These are phyloP conservation scores for Apiotrichum sp. DNA, from an alignment of 1,284 basidiomycete genomes.

Conservation along the genomic window DNA sequence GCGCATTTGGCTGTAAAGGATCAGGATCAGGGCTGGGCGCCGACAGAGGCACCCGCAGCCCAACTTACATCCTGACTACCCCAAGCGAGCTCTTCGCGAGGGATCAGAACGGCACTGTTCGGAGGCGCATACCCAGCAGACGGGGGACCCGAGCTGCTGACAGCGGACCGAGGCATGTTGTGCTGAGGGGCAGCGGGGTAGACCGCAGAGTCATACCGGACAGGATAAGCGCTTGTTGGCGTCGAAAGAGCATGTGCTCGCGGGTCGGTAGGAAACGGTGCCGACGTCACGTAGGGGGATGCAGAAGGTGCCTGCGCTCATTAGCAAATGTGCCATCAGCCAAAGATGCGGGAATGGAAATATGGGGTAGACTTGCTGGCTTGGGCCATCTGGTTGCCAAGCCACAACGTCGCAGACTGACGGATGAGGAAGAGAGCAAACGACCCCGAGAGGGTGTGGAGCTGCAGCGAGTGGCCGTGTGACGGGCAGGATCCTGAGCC, in stretches of 20 bases:
- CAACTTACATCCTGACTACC: constrained; percentile 19
- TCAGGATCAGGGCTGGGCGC: constrained; percentile 16
- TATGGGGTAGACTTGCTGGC: too few species aligned
- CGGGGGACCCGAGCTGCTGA: constrained; percentile 5
- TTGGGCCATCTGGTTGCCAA: neutral
- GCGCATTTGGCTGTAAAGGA: neutral
- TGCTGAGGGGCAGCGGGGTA: constrained; percentile 25
- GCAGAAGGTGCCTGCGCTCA: constrained; percentile 29
- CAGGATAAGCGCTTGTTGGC: constrained; percentile 15
- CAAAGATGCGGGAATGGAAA: too few species aligned
- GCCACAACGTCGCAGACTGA: constrained; percentile 10
- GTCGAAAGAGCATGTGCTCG: constrained; percentile 26
- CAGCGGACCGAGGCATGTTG: constrained; percentile 20
- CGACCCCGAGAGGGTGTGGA: constrained; percentile 22
- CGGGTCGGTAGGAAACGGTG: constrained; percentile 32
- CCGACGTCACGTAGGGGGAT: constrained; percentile 33
- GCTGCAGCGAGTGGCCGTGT: constrained; percentile 8
- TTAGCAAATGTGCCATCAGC: neutral
- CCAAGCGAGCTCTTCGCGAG: constrained; percentile 15
- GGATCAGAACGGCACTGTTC: constrained; percentile 1
- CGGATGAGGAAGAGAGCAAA: constrained; percentile 31
- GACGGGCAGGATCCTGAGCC: constrained; percentile 3
- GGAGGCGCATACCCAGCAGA: neutral
- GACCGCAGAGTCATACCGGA: constrained; percentile 32
- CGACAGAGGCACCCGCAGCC: constrained; percentile 13